These are phyloP conservation scores for Thielaviopsis populi DNA, from an alignment of 2,329 filamentous ascomycete genomes.

Conservation along the genomic window DNA sequence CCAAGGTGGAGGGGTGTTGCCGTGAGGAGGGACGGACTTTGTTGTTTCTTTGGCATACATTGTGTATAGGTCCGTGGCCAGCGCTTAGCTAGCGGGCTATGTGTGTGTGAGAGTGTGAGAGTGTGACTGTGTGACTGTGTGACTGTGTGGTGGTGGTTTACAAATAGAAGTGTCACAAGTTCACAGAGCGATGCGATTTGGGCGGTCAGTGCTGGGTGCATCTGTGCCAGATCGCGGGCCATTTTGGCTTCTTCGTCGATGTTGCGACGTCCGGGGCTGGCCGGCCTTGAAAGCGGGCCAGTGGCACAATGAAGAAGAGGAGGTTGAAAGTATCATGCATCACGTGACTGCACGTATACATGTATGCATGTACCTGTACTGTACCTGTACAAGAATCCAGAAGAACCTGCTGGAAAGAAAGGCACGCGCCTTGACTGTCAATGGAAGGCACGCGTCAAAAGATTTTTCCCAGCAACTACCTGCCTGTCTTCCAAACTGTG, in stretches of 20 bases:
- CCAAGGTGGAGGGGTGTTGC: not conserved
- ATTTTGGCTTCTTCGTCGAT: not conserved
- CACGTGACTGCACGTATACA: not conserved
- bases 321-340: not conserved
- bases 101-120: too few relatives aligned
- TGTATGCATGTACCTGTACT: not conserved
- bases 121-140: too few relatives aligned
- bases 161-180: too few relatives aligned
- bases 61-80: too few relatives aligned
- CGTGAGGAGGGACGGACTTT: not conserved
- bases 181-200: too few relatives aligned
- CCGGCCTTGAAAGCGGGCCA: not conserved
- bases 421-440: not conserved
- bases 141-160: too few relatives aligned
- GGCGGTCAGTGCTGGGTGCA: too few relatives aligned
- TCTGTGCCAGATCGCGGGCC: not conserved
- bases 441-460: not conserved
- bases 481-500: not conserved
- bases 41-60: not conserved
- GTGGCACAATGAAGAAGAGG: not conserved
- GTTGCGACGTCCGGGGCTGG: not conserved
- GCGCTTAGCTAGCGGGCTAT: too few relatives aligned
- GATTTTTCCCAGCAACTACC: not conserved
- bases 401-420: constrained; percentile 1
- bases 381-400: not conserved